These are phyloP conservation scores for Ophiorrhiza pumila DNA, from an alignment of 257 asterid species.

Conservation along the genomic window DNA sequence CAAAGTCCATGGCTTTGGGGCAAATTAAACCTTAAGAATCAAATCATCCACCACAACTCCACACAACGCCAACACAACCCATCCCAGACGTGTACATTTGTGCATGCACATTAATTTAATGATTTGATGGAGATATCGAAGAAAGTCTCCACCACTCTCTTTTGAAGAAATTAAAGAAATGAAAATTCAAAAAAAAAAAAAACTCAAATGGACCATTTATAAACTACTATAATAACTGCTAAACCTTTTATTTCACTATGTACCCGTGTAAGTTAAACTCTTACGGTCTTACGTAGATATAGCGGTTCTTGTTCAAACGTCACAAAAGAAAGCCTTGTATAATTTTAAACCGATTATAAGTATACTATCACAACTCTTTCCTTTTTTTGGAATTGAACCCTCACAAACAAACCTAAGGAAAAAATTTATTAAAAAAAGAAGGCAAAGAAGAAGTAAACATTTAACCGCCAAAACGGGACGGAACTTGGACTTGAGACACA, in stretches of 20 bases:
- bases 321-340: too few relatives aligned
- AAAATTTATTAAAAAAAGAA: not conserved
- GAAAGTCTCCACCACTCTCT: not conserved
- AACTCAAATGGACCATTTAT: too few relatives aligned
- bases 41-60: not conserved
- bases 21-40: not conserved
- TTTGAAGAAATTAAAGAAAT: not conserved
- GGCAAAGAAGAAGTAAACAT: conserved; percentile 22
- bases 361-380: too few relatives aligned
- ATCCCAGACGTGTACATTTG: not conserved
- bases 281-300: too few relatives aligned
- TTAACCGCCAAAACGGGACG: conserved; percentile 11
- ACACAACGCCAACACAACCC: not conserved
- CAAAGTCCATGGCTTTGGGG: not conserved
- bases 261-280: too few relatives aligned
- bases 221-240: too few relatives aligned
- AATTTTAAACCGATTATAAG: too few relatives aligned
- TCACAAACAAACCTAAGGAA: too few relatives aligned
- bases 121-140: not conserved
- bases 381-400: too few relatives aligned
- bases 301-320: too few relatives aligned
- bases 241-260: too few relatives aligned
- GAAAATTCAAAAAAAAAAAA: too few relatives aligned
- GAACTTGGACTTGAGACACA: conserved; percentile 6
- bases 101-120: not conserved